Evolutionary conservation across 2,329 filamentous ascomycete genomes (phyloP), one percentile per base, ranked within the genome.

Genomic region (Aspergillus aculeatus): DNA sequence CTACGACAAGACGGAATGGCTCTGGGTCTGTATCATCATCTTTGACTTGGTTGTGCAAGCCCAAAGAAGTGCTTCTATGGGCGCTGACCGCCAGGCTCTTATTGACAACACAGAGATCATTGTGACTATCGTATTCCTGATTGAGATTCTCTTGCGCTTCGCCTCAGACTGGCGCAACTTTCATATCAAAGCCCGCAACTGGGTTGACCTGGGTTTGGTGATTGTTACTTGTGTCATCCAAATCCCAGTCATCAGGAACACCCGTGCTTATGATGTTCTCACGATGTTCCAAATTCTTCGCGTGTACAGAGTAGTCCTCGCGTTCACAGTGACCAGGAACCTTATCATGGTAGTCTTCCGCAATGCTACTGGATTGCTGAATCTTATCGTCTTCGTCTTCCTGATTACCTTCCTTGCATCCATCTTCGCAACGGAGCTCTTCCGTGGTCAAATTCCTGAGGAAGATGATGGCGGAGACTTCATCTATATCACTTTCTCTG

Each of bases 321-420:
- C 92, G 16, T 86, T 99, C 47, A 88, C 92, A 5, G 86, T 97
- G 67, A 99, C 93, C 0, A 84, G 91, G 63, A 89, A 92, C 64
- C 84, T 99, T 56, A 95, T 99, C 71, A 81, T 83, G 65, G 83
- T 96, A 35, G 95, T 99, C 2, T 83, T 99, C 61, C 90, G 95
- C 62, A 98, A 98, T 72, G 89, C 92, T 4, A 86, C 88, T 49
- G 96, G 96, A 90, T 89, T 99, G 62, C 84, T 90, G 44, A 99
- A 99, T 72, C 80, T 99, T 62, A 96, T 99, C 78, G 81, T 98
- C 19, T 99, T 99, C 73, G 92, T 99, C 69, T 96, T 98, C 71
- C 82, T 99, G 54, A 91, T 97, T 71, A 97, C 93, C 0, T 98
- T 96, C 70, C 82, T 99, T 50, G 90, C 93, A 67, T 89, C 95